A percentile compares a stretch with the other conserved stretches of the same genome.
phyloP scores from a whole-genome alignment of 192 early-diverging fungal species.

The Coemansia sp. region DNA sequence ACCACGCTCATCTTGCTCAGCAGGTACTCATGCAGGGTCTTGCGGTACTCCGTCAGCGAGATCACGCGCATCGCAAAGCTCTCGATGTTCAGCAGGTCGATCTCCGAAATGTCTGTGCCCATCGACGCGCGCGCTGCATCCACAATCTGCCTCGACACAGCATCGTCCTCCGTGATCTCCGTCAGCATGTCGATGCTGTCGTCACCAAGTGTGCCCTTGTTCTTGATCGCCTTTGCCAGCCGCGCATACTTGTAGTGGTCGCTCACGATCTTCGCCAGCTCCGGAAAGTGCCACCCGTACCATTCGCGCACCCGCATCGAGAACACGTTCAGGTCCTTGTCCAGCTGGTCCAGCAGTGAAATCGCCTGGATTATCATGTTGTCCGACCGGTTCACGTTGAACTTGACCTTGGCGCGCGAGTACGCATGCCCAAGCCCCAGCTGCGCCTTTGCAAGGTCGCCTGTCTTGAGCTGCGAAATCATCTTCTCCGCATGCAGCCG shows the following conservation, averaged over 20 bases:
- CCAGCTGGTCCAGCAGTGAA: constrained; percentile 92
- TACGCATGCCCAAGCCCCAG: constrained; percentile 98
- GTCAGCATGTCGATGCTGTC: constrained; percentile 73
- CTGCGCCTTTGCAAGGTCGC: constrained; percentile 91
- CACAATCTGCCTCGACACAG: constrained; percentile 83
- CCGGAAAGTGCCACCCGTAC: constrained; percentile 99
- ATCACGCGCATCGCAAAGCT: constrained; percentile 92
- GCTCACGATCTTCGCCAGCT: constrained; percentile 92
- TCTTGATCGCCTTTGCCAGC: constrained; percentile 86
- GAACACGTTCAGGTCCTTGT: constrained; percentile 99
- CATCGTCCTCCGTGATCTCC: constrained; percentile 78
- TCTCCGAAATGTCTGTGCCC: constrained; percentile 96
- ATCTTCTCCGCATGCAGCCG: constrained; percentile 88
- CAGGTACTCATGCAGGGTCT: constrained; percentile 88
- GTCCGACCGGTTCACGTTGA: constrained; percentile 97
- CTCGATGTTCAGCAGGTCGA: constrained; percentile 95
- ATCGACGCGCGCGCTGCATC: constrained; percentile 94
- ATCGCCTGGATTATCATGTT: constrained; percentile 97
- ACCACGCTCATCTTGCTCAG: constrained; percentile 93
- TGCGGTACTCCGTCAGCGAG: constrained; percentile 90
- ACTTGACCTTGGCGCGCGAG: constrained; percentile 99
- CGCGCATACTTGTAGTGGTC: constrained; percentile 93
- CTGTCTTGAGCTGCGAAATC: constrained; percentile 84
- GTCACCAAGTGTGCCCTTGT: constrained; percentile 85
- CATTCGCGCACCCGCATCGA: constrained; percentile 97